These are phyloP conservation scores for Tetrahymena thermophila DNA, from an alignment of 73 alveolate species.

Conservation along the genomic window DNA sequence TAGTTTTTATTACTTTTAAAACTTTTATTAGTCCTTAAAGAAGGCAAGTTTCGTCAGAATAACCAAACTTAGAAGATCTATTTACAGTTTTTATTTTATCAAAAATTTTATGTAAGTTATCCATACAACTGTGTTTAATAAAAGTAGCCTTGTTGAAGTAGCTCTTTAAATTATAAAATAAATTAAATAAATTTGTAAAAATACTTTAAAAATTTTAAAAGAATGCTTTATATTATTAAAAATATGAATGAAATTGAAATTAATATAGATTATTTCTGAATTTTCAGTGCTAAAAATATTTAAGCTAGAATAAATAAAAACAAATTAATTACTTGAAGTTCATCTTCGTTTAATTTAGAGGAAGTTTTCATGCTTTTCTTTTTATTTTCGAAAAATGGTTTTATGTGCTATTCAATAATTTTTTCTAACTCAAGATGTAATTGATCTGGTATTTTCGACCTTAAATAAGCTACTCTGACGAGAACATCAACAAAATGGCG, in stretches of 20 bases:
- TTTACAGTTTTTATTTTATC: constrained; percentile 6
- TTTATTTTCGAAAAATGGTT: constrained; percentile 31
- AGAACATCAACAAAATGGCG: constrained; percentile 48
- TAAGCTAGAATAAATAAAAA: too few relatives aligned
- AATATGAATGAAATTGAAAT: too few relatives aligned
- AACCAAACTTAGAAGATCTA: constrained; percentile 19
- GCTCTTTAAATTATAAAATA: neutral
- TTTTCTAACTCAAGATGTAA: constrained; percentile 33
- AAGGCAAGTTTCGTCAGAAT: constrained; percentile 21
- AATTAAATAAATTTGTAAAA: too few relatives aligned
- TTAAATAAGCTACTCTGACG: constrained; percentile 43
- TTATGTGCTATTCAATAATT: constrained; percentile 7
- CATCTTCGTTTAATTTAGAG: constrained; percentile 11
- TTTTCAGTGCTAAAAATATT: too few relatives aligned
- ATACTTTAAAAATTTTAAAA: too few relatives aligned
- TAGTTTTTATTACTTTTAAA: neutral
- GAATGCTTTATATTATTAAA: too few relatives aligned
- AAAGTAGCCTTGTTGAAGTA: constrained; percentile 10
- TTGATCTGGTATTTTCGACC: constrained; percentile 25
- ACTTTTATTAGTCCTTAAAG: constrained; percentile 9
- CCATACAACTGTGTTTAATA: neutral
- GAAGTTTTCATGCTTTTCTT: constrained; percentile 21
- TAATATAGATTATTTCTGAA: too few relatives aligned
- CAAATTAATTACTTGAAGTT: neutral
- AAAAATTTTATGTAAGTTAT: neutral